These are phyloP conservation scores for Hortiboletus rubellus DNA, from an alignment of 1,284 basidiomycete species.

Conservation along the genomic window DNA sequence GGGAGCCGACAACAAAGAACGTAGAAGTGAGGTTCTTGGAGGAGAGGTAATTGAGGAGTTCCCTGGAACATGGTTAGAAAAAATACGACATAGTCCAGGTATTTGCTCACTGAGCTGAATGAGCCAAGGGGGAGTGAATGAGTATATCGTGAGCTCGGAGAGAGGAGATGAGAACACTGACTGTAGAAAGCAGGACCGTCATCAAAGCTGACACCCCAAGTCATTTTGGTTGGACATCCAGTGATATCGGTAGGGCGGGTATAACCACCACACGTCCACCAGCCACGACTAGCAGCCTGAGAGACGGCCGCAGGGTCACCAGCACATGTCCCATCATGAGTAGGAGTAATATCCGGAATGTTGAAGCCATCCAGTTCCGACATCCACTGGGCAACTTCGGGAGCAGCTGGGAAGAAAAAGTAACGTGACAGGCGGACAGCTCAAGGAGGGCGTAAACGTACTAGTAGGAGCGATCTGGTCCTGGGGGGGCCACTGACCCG, in stretches of 20 bases:
- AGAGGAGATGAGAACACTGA: slow-evolving; percentile 39
- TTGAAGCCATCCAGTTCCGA: slow-evolving; percentile 68
- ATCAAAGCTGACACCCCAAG: slow-evolving; percentile 84
- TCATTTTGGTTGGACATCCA: slow-evolving; percentile 75
- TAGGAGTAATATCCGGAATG: slow-evolving; percentile 65
- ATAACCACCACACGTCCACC: slow-evolving; percentile 89
- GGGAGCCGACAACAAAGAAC: slow-evolving; percentile 93
- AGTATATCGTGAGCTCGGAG: slow-evolving; percentile 1
- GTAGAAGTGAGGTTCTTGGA: slow-evolving; percentile 73
- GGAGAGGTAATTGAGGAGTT: slow-evolving; percentile 68
- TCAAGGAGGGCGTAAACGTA: slow-evolving; percentile 30
- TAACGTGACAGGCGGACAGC: neutral
- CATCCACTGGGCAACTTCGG: slow-evolving; percentile 73
- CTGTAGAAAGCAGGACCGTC: slow-evolving; percentile 85
- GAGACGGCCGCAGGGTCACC: slow-evolving; percentile 59
- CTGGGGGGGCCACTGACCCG: slow-evolving; percentile 62
- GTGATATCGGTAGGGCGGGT: slow-evolving; percentile 68
- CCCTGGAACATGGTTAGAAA: slow-evolving; percentile 38
- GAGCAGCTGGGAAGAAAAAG: slow-evolving; percentile 43
- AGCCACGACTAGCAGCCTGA: slow-evolving; percentile 61
- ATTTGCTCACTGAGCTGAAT: slow-evolving; percentile 45
- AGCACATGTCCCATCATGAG: slow-evolving; percentile 65
- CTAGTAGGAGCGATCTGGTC: slow-evolving; percentile 69
- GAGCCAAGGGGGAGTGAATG: neutral
- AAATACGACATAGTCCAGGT: slow-evolving; percentile 22